These are phyloP conservation scores for Dictyostelium firmibasis DNA, from an alignment of 78 protist genomes.

Conservation along the genomic window DNA sequence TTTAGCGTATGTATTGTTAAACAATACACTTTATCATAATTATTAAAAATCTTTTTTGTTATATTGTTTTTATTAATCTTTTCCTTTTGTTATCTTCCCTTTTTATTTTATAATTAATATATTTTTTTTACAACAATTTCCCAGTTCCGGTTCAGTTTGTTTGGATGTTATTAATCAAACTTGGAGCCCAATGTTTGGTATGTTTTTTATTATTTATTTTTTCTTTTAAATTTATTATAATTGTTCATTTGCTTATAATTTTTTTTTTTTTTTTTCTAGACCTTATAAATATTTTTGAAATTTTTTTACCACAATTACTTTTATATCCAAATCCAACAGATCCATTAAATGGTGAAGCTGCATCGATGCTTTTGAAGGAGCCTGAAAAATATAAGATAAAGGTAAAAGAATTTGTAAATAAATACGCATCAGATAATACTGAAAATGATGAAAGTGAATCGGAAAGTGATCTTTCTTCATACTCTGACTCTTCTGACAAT, in stretches of 20 bases:
- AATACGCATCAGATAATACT: conserved; percentile 69
- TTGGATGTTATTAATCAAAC: conserved; percentile 98
- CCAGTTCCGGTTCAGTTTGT: conserved; percentile 98
- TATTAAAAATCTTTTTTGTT: too few relatives aligned
- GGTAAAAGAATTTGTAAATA: conserved; percentile 82
- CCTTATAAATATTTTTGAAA: conserved; percentile 94
- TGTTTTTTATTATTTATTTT: neutral
- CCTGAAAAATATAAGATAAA: conserved; percentile 77
- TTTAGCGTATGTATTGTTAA: conserved; percentile 81
- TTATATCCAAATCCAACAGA: conserved; percentile 98
- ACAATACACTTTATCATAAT: too few relatives aligned
- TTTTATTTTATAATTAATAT: too few relatives aligned
- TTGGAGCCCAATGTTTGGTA: conserved; percentile 98
- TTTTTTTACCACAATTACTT: conserved; percentile 97
- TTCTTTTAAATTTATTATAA: neutral
- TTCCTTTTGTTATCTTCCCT: too few relatives aligned
- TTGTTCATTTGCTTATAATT: neutral
- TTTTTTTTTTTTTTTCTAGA: neutral
- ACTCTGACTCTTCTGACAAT: conserved; percentile 44
- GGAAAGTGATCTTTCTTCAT: conserved; percentile 75
- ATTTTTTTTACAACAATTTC: neutral
- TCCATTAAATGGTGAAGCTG: conserved; percentile 99
- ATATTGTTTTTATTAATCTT: neutral
- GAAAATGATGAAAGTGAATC: conserved; percentile 67
- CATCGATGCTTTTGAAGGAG: conserved; percentile 87